Conservation (phyloP, 2,329 filamentous ascomycete genomes). For the Fusarium verticillioides region DNA sequence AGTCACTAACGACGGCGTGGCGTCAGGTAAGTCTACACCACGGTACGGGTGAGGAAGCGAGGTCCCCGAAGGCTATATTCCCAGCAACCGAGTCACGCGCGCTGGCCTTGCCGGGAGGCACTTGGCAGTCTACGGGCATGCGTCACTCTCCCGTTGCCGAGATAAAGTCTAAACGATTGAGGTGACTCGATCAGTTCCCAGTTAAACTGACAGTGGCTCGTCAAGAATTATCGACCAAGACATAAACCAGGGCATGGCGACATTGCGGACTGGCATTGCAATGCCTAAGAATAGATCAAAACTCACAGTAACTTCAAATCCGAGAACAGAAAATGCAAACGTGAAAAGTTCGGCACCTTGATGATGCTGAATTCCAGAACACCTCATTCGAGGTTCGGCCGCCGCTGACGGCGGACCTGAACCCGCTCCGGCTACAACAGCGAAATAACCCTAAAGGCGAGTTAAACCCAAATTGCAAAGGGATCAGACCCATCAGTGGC, state of each 20-base stretch:
- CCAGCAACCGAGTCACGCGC: not conserved
- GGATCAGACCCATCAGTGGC: not conserved
- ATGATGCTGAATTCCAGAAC: not conserved
- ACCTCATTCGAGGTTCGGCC: not conserved
- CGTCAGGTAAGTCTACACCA: not conserved
- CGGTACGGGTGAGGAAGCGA: not conserved
- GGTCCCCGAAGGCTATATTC: not conserved
- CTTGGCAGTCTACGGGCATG: not conserved
- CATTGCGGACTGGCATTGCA: not conserved
- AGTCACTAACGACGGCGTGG: not conserved
- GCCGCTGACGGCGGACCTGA: not conserved
- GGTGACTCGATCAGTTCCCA: not conserved
- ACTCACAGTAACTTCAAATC: not conserved
- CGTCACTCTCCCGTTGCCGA: not conserved
- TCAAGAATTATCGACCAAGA: too few relatives aligned
- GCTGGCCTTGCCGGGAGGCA: not conserved
- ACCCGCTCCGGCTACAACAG: not conserved
- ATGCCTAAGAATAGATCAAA: not conserved
- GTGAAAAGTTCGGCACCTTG: accelerated
- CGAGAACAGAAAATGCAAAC: not conserved
- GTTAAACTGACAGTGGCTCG: accelerated
- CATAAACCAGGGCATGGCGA: accelerated
- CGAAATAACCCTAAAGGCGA: not conserved
- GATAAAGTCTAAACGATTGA: not conserved
- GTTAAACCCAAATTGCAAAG: not conserved